Evolutionary conservation across 1,284 basidiomycete genomes (phyloP).

Genomic region (Microstroma glucosiphilum): DNA sequence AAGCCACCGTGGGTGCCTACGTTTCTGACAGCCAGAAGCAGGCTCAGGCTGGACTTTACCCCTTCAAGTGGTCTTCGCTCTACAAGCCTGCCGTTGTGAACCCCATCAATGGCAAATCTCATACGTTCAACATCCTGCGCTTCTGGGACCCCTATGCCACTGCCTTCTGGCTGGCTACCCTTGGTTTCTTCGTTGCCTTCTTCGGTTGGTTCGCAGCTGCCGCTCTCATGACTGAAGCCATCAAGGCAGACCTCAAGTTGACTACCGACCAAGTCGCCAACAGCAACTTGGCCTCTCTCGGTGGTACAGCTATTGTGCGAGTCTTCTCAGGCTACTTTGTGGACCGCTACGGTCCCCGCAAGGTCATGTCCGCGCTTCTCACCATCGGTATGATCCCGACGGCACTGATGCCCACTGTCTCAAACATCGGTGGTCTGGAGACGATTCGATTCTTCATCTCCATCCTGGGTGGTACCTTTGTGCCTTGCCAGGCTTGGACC

Average conservation of each 20-base stretch:
- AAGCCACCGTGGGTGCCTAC: constrained; percentile 29
- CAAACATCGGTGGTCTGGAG: constrained; percentile 56
- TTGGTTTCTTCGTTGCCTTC: constrained; percentile 55
- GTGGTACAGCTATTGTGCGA: constrained; percentile 58
- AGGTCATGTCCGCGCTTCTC: constrained; percentile 61
- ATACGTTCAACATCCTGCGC: constrained; percentile 59
- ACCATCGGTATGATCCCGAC: constrained; percentile 63
- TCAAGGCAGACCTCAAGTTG: constrained; percentile 59
- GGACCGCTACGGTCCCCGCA: constrained; percentile 58
- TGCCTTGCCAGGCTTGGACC: constrained; percentile 60
- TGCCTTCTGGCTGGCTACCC: constrained; percentile 55
- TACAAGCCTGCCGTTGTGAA: constrained; percentile 54
- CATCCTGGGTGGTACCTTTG: constrained; percentile 61
- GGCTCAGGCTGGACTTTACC: constrained; percentile 13
- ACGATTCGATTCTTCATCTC: constrained; percentile 57
- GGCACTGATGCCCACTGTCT: constrained; percentile 59
- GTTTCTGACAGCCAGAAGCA: constrained; percentile 30
- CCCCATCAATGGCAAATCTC: constrained; percentile 59
- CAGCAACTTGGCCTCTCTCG: constrained; percentile 61
- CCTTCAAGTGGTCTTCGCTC: constrained; percentile 44
- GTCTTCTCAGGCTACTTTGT: constrained; percentile 59
- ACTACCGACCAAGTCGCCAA: constrained; percentile 57
- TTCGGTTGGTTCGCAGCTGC: constrained; percentile 65
- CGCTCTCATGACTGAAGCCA: constrained; percentile 61
- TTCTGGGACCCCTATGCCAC: constrained; percentile 58